phyloP scores from a whole-genome alignment of 2,329 filamentous ascomycete species.

The Helminthosporium solani region DNA sequence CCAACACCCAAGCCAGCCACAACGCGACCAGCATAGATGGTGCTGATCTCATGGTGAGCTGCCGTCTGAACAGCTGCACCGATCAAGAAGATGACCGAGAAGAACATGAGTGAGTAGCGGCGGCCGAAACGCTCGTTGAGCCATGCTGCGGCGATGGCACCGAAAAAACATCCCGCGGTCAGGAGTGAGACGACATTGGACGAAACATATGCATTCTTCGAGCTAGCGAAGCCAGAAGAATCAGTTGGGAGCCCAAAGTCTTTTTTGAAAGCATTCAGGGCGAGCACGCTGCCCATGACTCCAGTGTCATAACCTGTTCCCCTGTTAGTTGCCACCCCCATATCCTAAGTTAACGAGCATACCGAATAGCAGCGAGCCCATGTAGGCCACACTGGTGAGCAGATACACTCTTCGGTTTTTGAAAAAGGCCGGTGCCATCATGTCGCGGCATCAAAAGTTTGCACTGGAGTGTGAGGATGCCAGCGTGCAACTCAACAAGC shows the following conservation, averaged over 20 bases:
- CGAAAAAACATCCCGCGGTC: conserved; percentile 79
- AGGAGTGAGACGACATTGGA: conserved; percentile 76
- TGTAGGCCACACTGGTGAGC: conserved; percentile 47
- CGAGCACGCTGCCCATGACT: conserved; percentile 46
- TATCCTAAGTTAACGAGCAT: conserved; percentile 5
- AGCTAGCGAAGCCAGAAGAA: conserved; percentile 33
- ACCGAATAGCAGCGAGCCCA: conserved; percentile 48
- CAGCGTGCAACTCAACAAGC: background rate
- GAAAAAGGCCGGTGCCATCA: conserved; percentile 27
- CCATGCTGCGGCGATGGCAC: conserved; percentile 49
- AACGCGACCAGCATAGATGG: conserved; percentile 43
- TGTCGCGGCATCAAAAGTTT: background rate
- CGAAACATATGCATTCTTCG: conserved; percentile 39
- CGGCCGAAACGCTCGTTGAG: conserved; percentile 51
- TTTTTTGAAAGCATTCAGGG: conserved; percentile 43
- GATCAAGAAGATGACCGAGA: conserved; percentile 48
- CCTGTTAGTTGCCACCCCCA: background rate
- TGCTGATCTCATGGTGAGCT: conserved; percentile 39
- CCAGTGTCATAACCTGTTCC: conserved; percentile 45
- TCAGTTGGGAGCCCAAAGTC: conserved; percentile 43
- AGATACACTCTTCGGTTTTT: conserved; percentile 49
- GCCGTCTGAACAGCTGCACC: conserved; percentile 46
- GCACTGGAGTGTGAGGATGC: background rate
- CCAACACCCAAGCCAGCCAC: conserved; percentile 38
- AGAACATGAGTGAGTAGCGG: conserved; percentile 43